Conservation (phyloP, 208 protist genomes). For the Tetramitus jugosus region DNA sequence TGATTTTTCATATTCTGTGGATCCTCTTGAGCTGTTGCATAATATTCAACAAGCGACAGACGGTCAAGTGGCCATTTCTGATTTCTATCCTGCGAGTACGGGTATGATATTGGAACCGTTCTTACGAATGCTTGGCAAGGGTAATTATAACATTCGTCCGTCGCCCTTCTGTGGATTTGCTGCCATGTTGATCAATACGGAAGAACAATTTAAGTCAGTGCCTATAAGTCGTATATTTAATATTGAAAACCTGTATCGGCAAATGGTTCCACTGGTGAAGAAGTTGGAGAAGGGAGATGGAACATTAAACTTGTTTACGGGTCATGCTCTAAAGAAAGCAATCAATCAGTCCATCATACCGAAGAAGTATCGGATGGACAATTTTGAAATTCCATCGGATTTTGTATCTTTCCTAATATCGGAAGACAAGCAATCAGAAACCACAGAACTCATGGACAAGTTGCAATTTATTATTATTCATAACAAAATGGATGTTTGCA, state of each 20-base stretch:
- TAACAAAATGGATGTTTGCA: conserved; percentile 12
- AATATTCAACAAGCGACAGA: neutral
- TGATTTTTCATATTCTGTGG: neutral
- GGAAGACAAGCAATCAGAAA: neutral
- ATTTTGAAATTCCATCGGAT: neutral
- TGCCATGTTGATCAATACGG: neutral
- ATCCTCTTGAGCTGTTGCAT: neutral
- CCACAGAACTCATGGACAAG: neutral
- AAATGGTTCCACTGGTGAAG: conserved; percentile 8
- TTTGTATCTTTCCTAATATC: neutral
- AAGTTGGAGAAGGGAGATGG: neutral
- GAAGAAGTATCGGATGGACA: neutral
- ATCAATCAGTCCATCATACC: neutral
- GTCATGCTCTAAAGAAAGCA: neutral
- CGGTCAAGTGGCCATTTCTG: neutral
- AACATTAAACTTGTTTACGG: neutral
- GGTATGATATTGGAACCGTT: conserved; percentile 12
- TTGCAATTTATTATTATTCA: conserved; percentile 16
- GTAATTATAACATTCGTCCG: conserved; percentile 14
- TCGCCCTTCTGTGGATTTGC: conserved; percentile 14
- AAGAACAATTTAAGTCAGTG: neutral
- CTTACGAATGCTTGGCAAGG: neutral
- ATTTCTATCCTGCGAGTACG: conserved; percentile 2
- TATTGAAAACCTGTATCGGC: neutral
- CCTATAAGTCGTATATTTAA: neutral